Evolutionary conservation across 441 rosid species (phyloP).

Genomic region (Omphalea diandra): DNA sequence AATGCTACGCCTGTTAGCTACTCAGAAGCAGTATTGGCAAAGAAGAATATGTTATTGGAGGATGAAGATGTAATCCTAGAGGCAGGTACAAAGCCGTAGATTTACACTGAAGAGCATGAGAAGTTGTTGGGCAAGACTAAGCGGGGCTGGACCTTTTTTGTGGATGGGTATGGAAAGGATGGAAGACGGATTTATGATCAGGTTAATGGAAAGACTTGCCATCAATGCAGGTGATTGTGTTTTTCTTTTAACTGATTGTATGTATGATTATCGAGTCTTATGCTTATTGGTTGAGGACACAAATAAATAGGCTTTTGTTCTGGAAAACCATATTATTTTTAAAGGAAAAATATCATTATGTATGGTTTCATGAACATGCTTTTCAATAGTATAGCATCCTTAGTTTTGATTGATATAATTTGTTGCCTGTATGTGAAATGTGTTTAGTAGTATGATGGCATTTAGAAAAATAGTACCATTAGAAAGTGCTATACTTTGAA

Average conservation of each 20-base stretch:
- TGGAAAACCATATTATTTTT: not conserved
- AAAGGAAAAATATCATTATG: not conserved
- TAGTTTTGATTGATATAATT: not conserved
- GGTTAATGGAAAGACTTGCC: constrained; percentile 86
- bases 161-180: constrained; percentile 71
- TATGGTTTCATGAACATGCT: not conserved
- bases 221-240: constrained; percentile 74
- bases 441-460: not conserved
- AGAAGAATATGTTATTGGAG: constrained; percentile 29
- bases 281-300: constrained; percentile 4
- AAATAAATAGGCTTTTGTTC: not conserved
- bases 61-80: constrained; percentile 27
- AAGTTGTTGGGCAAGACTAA: constrained; percentile 77
- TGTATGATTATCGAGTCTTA: not conserved
- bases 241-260: not conserved
- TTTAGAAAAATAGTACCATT: not conserved
- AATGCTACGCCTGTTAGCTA: constrained; percentile 58
- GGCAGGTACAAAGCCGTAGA: constrained; percentile 56
- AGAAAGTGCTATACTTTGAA: not conserved
- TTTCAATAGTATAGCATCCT: not conserved
- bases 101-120: constrained; percentile 72
- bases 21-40: constrained; percentile 37
- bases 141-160: constrained; percentile 70
- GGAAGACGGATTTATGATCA: constrained; percentile 79
- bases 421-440: not conserved